Evolutionary conservation across 2,329 filamentous ascomycete species (phyloP).

Genomic region (Scedosporium aurantiacum): DNA sequence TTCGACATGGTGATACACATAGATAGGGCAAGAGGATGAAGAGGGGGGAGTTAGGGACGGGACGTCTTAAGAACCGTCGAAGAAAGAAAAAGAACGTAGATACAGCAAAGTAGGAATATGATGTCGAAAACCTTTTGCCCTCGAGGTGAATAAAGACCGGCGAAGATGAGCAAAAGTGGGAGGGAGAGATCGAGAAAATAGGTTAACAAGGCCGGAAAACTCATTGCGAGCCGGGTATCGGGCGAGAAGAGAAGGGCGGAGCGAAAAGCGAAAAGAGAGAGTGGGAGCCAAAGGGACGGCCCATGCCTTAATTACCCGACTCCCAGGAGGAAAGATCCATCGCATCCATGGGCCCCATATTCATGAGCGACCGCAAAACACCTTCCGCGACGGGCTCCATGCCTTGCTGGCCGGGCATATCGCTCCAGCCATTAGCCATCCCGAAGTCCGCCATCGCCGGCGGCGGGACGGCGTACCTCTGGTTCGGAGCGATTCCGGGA

Average conservation of each 20-base stretch:
- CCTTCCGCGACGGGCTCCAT: conserved; percentile 48
- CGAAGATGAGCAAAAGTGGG: background rate
- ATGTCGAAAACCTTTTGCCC: too few relatives aligned
- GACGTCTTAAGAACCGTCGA: too few relatives aligned
- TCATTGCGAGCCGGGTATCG: background rate
- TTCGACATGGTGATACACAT: too few relatives aligned
- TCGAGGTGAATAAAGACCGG: background rate
- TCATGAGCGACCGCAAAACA: conserved; percentile 45
- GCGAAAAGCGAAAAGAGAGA: background rate
- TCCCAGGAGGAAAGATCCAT: conserved; percentile 46
- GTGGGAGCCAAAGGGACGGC: background rate
- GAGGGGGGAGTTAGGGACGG: too few relatives aligned
- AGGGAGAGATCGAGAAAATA: background rate
- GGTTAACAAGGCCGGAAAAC: background rate
- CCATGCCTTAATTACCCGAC: conserved; percentile 9
- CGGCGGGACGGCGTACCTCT: conserved; percentile 24
- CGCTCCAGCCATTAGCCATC: conserved; percentile 33
- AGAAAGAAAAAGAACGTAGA: too few relatives aligned
- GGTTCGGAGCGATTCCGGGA: conserved; percentile 22
- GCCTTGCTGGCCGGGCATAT: conserved; percentile 28
- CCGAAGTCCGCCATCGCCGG: conserved; percentile 28
- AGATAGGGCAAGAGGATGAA: too few relatives aligned
- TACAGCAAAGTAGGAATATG: too few relatives aligned
- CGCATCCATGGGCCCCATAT: conserved; percentile 47
- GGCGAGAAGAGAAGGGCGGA: background rate